Evolutionary conservation across 108 stramenopile species (phyloP), one percentile per base, ranked within the genome.

Genomic region (Chaetoceros tenuissimus): DNA sequence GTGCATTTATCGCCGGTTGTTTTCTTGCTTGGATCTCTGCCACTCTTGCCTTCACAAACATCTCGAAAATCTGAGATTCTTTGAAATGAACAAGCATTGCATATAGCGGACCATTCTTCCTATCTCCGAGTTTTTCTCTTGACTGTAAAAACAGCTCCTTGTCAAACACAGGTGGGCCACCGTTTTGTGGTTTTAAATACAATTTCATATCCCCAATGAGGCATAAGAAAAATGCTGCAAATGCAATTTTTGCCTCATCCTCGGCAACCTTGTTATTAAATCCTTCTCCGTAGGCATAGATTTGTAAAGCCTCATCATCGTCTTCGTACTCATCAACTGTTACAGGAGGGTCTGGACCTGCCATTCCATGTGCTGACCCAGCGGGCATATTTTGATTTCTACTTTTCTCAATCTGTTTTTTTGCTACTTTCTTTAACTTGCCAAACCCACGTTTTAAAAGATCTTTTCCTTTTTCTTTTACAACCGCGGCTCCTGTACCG

Each of bases 191-290:
- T 23, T n/a, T 29, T 3, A 79, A 55, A 55, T 78, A 82, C 79
- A 71, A 78, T 10, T 82, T 72, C 81, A 93, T 84, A 53, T 93
- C 82, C 19, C 91, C 91, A 61, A 77, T 79, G 57, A 81, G 51
- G 52, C 68, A 71, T 20, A 93, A 27, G 57, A 89, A 93, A 62
- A 93, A 93, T 17, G 77, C 72, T 1, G 81, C 60, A 47, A 93
- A 82, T 0, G 91, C 82, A 46, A 84, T 74, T 5, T 85, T 67
- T 1, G 75, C 74, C 47, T 82, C 79, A 45, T 93, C 87, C 58
- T 93, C 91, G 0, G 67, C 74, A 0, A 63, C 61, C 71, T 87
- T 79, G 59, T 89, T 87, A 26, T 83, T 82, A 45, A 60, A 74
- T 0, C 77, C 77, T 66, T 85, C 84, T 5, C 76, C 47, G 55